Base-by-base conservation (phyloP, 805 yeast species). In the Zygoascus tannicola region DNA sequence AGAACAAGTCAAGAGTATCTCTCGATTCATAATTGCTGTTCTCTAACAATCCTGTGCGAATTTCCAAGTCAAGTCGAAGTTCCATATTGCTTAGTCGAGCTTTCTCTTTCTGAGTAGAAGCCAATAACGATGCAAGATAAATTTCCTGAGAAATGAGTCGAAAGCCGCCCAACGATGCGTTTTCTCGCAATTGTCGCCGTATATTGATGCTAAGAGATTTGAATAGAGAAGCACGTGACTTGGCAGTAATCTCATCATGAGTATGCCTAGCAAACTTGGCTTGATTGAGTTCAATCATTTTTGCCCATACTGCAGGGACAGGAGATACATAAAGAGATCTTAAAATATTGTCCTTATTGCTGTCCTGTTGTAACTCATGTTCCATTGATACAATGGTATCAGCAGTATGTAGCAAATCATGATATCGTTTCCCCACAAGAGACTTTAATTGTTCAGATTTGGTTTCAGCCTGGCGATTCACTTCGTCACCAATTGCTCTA, bases 391-490 rank as follows among this genome's bases (percentile, higher is more conserved):
- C 43, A 16, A 55, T 51, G 15, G 38, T 35, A 22, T 54, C 57
- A 2, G 58, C 53, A 5, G 56, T 54, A 10, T 40, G 39, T 8
- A 55, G 47, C 41, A 55, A 41, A 36, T 54, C 56, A 19, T 41
- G 39, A 36, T 51, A 54, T 32, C 49, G 35, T n/a, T 36, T 33
- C 5, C 58, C 58, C 2, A 55, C 48, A 35, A 55, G 43, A 26
- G 48, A 32, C 20, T 58, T 45, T 16, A 55, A 38, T 30, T 50
- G 50, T 14, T 37, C 41, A 41, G 44, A 49, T 41, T 52, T 55
- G 33, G 34, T 33, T 10, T 36, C 38, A n/a, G 53, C 54, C 23
- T 36, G 39, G 5, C 38, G 35, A 15, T 33, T 28, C 23, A 37
- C 40, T 35, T 42, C 44, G 28, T 32, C 42, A 23, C 45, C 42